Percentiles rank a stretch among this genome's conserved stretches.
Evolutionary conservation across 805 yeast genomes (phyloP).

Genomic region (Teunomyces tritomae): DNA sequence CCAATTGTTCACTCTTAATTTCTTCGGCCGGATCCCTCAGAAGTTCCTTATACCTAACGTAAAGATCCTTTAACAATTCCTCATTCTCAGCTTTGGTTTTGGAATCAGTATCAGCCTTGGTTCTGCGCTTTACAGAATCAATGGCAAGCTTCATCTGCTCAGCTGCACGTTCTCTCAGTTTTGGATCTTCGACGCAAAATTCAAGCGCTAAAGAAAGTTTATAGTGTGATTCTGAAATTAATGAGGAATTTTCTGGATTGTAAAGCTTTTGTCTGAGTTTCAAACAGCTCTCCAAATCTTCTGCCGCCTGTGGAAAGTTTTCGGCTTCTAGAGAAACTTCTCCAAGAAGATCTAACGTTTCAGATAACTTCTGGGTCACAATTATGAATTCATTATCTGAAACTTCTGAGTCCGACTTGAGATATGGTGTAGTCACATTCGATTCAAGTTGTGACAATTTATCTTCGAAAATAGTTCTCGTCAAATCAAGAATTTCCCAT

Average conservation of each 20-base stretch:
- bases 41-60: slow-evolving; percentile 55
- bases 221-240: slow-evolving; percentile 76
- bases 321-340: slow-evolving; percentile 90
- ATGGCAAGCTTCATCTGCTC: slow-evolving; percentile 56
- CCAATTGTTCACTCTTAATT: slow-evolving; percentile 48
- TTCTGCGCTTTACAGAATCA: slow-evolving; percentile 34
- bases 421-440: slow-evolving; percentile 22
- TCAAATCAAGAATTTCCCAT: slow-evolving; percentile 80
- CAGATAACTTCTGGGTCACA: slow-evolving; percentile 57
- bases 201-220: slow-evolving; percentile 79
- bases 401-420: slow-evolving; percentile 28
- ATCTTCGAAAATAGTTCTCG: slow-evolving; percentile 63
- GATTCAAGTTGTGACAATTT: slow-evolving; percentile 19
- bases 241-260: slow-evolving; percentile 46
- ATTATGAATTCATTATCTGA: slow-evolving; percentile 32
- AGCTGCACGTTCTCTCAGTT: slow-evolving; percentile 48
- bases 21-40: slow-evolving; percentile 50
- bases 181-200: slow-evolving; percentile 54
- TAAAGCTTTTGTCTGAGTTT: slow-evolving; percentile 52
- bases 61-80: slow-evolving; percentile 54
- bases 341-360: slow-evolving; percentile 76
- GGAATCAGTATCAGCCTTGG: slow-evolving; percentile 43
- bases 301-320: slow-evolving; percentile 74
- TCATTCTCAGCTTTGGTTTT: slow-evolving; percentile 39
- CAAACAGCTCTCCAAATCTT: slow-evolving; percentile 62